These are phyloP conservation scores for Fusarium subtropicale DNA, from an alignment of 2,329 filamentous ascomycete genomes.

Conservation along the genomic window DNA sequence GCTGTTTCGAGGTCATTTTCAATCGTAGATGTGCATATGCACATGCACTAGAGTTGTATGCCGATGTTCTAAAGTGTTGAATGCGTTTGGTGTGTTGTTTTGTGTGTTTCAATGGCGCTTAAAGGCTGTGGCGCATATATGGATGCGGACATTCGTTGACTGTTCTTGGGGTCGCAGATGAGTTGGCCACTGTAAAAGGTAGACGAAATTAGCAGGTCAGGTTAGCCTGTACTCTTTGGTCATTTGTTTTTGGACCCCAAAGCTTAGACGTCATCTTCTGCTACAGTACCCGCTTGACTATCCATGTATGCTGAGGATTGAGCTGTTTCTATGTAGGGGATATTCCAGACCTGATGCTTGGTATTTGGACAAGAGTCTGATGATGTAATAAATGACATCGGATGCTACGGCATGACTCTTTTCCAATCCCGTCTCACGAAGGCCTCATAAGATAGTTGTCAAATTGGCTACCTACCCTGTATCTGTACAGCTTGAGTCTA, in stretches of 20 bases:
- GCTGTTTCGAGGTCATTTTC: not conserved
- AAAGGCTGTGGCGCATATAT: not conserved
- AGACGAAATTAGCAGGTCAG: no score
- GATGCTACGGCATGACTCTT: slow-evolving; percentile 21
- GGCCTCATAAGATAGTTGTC: not conserved
- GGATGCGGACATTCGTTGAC: not conserved
- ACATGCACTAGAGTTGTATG: not conserved
- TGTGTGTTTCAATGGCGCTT: not conserved
- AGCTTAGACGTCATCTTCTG: no score
- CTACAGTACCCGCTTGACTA: no score
- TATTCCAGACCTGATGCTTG: slow-evolving; percentile 18
- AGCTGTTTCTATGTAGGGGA: not conserved
- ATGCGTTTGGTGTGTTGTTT: not conserved
- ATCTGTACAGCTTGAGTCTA: not conserved
- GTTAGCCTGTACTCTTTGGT: rapidly evolving
- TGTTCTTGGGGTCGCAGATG: no score
- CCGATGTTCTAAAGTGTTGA: not conserved
- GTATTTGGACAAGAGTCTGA: slow-evolving; percentile 17
- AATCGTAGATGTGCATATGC: slow-evolving; percentile 4
- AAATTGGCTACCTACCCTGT: not conserved
- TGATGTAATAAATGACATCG: slow-evolving; percentile 14
- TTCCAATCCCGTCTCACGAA: slow-evolving; percentile 13
- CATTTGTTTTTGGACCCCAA: no score
- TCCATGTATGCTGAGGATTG: not conserved
- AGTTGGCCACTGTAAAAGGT: no score